phyloP scores from a whole-genome alignment of 2,329 filamentous ascomycete species.

The Monilinia fructicola region DNA sequence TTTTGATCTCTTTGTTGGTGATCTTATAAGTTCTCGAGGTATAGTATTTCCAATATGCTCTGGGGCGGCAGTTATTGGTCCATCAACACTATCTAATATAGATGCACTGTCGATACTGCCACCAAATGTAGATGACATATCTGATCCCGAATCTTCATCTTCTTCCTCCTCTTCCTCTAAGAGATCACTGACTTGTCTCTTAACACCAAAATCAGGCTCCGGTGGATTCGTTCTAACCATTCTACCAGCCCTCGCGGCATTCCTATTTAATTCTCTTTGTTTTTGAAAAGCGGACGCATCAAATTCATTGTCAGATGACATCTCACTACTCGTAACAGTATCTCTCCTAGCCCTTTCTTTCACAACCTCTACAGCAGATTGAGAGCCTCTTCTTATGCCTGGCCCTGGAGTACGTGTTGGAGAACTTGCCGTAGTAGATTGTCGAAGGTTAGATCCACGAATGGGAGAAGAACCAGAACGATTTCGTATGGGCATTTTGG shows the following conservation, averaged over 20 bases:
- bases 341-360: constrained; percentile 70
- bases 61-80: constrained; percentile 55
- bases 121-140: constrained; percentile 64
- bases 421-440: constrained; percentile 70
- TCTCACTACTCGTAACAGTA: constrained; percentile 78
- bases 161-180: constrained; percentile 48
- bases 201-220: constrained; percentile 46
- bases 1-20: constrained; percentile 64
- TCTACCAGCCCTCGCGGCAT: constrained; percentile 55
- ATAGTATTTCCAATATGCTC: constrained; percentile 63
- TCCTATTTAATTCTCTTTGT: constrained; percentile 60
- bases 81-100: constrained; percentile 62
- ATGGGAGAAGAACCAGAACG: constrained; percentile 87
- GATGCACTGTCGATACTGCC: constrained; percentile 70
- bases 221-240: constrained; percentile 54
- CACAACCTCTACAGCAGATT: constrained; percentile 67
- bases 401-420: constrained; percentile 52
- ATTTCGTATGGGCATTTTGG: constrained; percentile 87
- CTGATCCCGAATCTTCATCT: constrained; percentile 62
- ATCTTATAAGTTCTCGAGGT: constrained; percentile 58
- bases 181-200: constrained; percentile 44
- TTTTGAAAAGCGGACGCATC: constrained; percentile 65
- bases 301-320: constrained; percentile 79
- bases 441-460: constrained; percentile 62
- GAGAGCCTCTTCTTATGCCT: constrained; percentile 62